Percentiles rank a stretch among this genome's conserved stretches.
These are phyloP conservation scores for Rubia occidens DNA, from an alignment of 305 asterid genomes.

Conservation along the genomic window DNA sequence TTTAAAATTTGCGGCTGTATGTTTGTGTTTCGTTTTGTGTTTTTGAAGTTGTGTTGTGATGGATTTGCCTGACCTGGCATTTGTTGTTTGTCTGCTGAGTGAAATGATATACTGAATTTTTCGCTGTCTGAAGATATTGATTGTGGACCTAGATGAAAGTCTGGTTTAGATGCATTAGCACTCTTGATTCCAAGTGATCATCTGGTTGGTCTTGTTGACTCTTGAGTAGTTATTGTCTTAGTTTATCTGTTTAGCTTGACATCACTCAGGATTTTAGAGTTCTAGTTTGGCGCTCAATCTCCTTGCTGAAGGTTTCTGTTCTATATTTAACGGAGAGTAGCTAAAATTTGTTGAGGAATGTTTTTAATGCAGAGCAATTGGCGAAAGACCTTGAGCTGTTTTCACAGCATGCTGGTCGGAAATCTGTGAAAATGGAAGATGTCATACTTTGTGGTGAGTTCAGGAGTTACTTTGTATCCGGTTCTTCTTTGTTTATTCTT, in stretches of 20 bases:
- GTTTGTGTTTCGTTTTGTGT: not conserved
- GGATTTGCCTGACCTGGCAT: not conserved
- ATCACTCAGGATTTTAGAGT: not conserved
- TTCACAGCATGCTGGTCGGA: constrained; percentile 82
- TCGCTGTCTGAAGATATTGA: not conserved
- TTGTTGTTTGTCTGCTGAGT: not conserved
- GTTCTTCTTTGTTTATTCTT: not conserved
- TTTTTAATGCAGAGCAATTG: constrained; percentile 54
- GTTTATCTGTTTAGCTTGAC: not conserved
- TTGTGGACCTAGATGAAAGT: not conserved
- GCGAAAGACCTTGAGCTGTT: constrained; percentile 85
- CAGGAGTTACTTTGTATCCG: not conserved
- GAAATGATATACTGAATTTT: not conserved
- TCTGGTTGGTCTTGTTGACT: not conserved
- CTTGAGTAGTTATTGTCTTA: not conserved
- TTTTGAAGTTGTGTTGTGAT: not conserved
- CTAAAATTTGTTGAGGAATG: not conserved
- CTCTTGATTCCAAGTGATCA: not conserved
- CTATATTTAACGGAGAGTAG: not conserved
- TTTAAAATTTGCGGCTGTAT: not conserved
- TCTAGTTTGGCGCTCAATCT: not conserved
- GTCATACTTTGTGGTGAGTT: constrained; percentile 74
- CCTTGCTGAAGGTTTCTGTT: not conserved
- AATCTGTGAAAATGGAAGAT: constrained; percentile 86
- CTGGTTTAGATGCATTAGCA: not conserved